Conservation (phyloP, 1,284 basidiomycete genomes). For the Dichomitus squalens region DNA sequence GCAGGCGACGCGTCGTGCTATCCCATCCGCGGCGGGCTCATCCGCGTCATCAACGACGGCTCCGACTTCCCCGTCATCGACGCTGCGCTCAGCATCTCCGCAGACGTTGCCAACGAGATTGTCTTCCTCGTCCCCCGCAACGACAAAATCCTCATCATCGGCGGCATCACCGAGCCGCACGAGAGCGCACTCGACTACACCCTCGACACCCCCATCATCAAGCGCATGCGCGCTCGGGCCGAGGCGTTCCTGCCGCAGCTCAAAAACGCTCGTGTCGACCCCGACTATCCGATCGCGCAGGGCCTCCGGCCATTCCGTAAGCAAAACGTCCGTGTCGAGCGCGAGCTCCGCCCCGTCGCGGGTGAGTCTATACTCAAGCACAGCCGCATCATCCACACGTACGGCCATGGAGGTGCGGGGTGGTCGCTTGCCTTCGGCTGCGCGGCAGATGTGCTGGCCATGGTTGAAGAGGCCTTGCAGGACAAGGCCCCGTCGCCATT, state of each 20-base stretch:
- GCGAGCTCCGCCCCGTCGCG: constrained; percentile 28
- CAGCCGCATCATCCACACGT: constrained; percentile 38
- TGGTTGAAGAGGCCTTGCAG: constrained; percentile 11
- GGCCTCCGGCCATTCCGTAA: constrained; percentile 38
- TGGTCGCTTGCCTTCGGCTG: constrained; percentile 15
- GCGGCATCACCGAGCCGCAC: constrained; percentile 35
- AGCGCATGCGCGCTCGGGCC: constrained; percentile 37
- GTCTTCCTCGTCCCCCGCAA: constrained; percentile 40
- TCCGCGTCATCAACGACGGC: constrained; percentile 42
- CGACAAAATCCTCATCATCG: constrained; percentile 36
- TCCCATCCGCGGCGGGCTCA: constrained; percentile 41
- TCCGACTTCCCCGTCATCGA: constrained; percentile 37
- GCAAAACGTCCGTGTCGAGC: constrained; percentile 38
- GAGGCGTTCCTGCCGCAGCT: constrained; percentile 36
- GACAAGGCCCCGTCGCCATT: constrained; percentile 6
- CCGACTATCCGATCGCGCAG: constrained; percentile 34
- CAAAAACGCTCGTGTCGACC: constrained; percentile 35
- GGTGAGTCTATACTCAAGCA: constrained; percentile 17
- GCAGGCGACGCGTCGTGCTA: constrained; percentile 37
- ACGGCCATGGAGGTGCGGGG: constrained; percentile 38
- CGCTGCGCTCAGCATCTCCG: constrained; percentile 32
- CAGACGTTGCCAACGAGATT: constrained; percentile 31
- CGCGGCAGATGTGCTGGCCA: constrained; percentile 7
- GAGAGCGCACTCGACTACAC: constrained; percentile 35
- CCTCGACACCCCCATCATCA: constrained; percentile 36